Base-by-base conservation (phyloP, 2,329 filamentous ascomycete genomes). In the Penicillium sp. region DNA sequence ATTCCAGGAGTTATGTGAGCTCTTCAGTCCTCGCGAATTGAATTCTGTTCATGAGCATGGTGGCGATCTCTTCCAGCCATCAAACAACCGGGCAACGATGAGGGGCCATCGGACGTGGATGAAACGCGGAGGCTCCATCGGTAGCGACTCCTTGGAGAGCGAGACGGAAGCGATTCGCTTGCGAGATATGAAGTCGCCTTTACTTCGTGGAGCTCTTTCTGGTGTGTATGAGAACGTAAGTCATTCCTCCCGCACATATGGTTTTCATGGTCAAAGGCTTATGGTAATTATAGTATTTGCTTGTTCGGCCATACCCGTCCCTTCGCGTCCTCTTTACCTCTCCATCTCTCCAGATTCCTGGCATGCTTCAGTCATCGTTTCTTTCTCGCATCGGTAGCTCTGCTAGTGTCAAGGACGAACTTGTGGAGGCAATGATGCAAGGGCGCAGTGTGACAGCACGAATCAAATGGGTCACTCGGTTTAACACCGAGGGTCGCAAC, bases 371-470 rank as follows among this genome's bases (percentile, higher is more conserved):
- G 66, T 84, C 82, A 3, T 81, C 79, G 1, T 82, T 78, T 63
- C 61, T 78, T 37, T 71, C 73, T 19, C 73, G 72, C 10, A 77
- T 78, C 26, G 76, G 76, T 19, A 82, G 82, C 53, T 80, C 77
- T 37, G 70, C 73, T 4, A 76, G 81, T 11, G 81, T 85, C 3
- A 79, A 82, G 27, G 77, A 81, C 14, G 82, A 84, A 35, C 75
- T 86, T 4, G 71, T 76, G 19, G 74, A 79, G n/a, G 88, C 89
- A 0, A 81, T 93, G 22, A 81, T 82, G 5, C 83, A 87, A 64
- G 88, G 88, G 0, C 83, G 85, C 45, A 87, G 88, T 47, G 86
- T 92, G 5, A 92, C 89, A 1, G 88, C 88, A 4, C 90, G 90
- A 68, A 83, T 93, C 14, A 83, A 84, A 52, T 93, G 89, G 90